Base-by-base conservation (phyloP, 139 green algal species). In the Chlamydomonas eustigma region DNA sequence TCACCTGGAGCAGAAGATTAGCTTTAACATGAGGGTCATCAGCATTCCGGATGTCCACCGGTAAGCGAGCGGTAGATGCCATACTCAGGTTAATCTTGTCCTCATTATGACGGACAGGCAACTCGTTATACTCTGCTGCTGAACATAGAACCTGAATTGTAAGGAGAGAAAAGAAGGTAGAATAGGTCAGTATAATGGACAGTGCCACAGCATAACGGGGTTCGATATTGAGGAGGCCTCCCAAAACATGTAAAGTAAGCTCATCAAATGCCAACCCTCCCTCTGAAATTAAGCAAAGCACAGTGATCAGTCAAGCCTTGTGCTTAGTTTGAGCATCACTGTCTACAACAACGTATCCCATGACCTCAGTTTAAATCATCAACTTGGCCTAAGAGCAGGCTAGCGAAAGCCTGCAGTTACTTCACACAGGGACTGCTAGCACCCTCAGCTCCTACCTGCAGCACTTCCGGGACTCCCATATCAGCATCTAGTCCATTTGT, bases 21-120 rank as follows among this genome's bases (percentile, higher is more conserved):
- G 94, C 87, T 85, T 99, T 99, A 73, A 88, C 92, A 89, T 98
- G 95, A 28, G 96, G 95, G 76, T 97, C 91, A 71, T 98, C 94
- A 24, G 74, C 70, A 2, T 86, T 88, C 24, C 84, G 78, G 6
- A 73, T 31, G 82, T 96, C 88, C 12, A 90, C 83, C 4, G 81
- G 80, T 36, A 71, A 74, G 28, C 80, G 73, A 25, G 66, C 34
- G 1, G 37, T 35, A 2, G 51, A 51, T 0, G 63, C 67, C 75
- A 79, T 76, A 38, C 36, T 70, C 25, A 75, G 74, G 77, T 99
- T 99, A 50, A 98, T 80, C 74, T 91, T 91, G 83, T 99, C 96
- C 80, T 99, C 96, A 76, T 99, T 98, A 87, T 99, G 95, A 0
- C 96, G 85, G 71, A 99, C 95, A 0, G 96, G 96, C 70, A 99